Percentiles rank a stretch among this genome's conserved stretches.
Conservation (phyloP, 2,329 filamentous ascomycete species). For the Sclerotinia minor region DNA sequence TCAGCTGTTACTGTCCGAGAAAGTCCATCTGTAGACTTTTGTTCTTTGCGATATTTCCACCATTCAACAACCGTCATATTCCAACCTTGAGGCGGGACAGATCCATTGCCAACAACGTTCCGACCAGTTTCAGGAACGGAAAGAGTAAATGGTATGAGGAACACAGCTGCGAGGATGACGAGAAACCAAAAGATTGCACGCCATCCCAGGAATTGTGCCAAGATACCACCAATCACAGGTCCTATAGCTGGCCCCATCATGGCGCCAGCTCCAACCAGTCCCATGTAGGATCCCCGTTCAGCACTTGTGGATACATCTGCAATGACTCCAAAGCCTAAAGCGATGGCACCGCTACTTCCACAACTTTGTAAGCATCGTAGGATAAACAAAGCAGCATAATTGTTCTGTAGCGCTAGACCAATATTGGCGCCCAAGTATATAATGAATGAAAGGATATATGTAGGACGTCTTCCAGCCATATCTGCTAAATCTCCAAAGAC, state of each 20-base stretch:
- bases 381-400: slow-evolving; percentile 54
- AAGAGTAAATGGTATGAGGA: slow-evolving; percentile 43
- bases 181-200: slow-evolving; percentile 56
- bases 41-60: slow-evolving; percentile 34
- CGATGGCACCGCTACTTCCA: slow-evolving; percentile 60
- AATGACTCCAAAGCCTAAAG: slow-evolving; percentile 69
- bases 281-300: slow-evolving; percentile 74
- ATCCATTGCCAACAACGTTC: slow-evolving; percentile 45
- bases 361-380: slow-evolving; percentile 60
- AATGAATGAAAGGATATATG: slow-evolving; percentile 56
- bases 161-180: slow-evolving; percentile 46
- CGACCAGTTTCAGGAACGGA: slow-evolving; percentile 42
- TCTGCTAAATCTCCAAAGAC: slow-evolving; percentile 60
- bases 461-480: slow-evolving; percentile 54
- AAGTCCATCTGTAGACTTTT: slow-evolving; percentile 33
- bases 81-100: slow-evolving; percentile 56
- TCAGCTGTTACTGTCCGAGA: slow-evolving; percentile 41
- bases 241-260: slow-evolving; percentile 50
- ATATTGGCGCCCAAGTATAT: slow-evolving; percentile 59
- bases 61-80: slow-evolving; percentile 59
- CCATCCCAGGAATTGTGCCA: slow-evolving; percentile 52
- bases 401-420: slow-evolving; percentile 54
- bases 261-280: slow-evolving; percentile 60
- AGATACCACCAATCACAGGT: slow-evolving; percentile 52
- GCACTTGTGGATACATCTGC: slow-evolving; percentile 68